These are phyloP conservation scores for Globisporangium ultimum DNA, from an alignment of 352 stramenopile genomes.

Conservation along the genomic window DNA sequence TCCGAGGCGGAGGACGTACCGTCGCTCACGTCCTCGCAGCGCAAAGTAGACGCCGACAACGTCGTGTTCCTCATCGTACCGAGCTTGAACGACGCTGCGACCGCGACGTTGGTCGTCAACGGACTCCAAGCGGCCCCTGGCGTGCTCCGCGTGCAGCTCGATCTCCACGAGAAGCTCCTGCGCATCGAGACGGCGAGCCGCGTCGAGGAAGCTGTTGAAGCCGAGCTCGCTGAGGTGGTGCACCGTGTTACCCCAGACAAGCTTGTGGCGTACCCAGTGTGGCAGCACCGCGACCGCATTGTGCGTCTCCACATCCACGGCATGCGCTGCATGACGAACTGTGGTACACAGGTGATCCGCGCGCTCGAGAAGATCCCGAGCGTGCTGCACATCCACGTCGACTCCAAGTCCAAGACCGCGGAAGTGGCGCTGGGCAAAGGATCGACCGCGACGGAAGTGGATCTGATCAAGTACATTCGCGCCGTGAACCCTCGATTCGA, in stretches of 20 bases:
- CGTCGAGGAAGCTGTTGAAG: slow-evolving; percentile 42
- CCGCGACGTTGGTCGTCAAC: slow-evolving; percentile 24
- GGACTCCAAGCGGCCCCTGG: slow-evolving; percentile 27
- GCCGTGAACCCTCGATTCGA: slow-evolving; percentile 73
- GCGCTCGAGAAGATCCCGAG: slow-evolving; percentile 79
- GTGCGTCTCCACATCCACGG: slow-evolving; percentile 72
- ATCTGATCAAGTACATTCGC: slow-evolving; percentile 84
- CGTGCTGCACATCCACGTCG: slow-evolving; percentile 81
- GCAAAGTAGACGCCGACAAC: slow-evolving; percentile 42
- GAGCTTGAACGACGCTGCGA: slow-evolving; percentile 27
- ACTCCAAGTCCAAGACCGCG: slow-evolving; percentile 76
- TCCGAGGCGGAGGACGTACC: slow-evolving; percentile 61
- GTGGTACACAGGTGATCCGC: slow-evolving; percentile 70
- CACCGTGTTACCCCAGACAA: slow-evolving; percentile 31
- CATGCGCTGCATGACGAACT: slow-evolving; percentile 89
- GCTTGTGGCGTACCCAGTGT: slow-evolving; percentile 76
- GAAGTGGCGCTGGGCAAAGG: slow-evolving; percentile 75
- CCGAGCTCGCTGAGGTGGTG: slow-evolving; percentile 56
- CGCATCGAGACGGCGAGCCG: slow-evolving; percentile 52
- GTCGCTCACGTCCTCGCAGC: slow-evolving; percentile 64
- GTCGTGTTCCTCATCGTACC: slow-evolving; percentile 77
- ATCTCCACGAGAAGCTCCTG: slow-evolving; percentile 61
- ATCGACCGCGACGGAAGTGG: slow-evolving; percentile 77
- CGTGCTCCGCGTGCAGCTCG: slow-evolving; percentile 53
- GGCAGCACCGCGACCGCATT: slow-evolving; percentile 79